Evolutionary conservation across 2,329 filamentous ascomycete genomes (phyloP), one percentile per base, ranked within the genome.

Genomic region (Lasiodiplodia sp.): DNA sequence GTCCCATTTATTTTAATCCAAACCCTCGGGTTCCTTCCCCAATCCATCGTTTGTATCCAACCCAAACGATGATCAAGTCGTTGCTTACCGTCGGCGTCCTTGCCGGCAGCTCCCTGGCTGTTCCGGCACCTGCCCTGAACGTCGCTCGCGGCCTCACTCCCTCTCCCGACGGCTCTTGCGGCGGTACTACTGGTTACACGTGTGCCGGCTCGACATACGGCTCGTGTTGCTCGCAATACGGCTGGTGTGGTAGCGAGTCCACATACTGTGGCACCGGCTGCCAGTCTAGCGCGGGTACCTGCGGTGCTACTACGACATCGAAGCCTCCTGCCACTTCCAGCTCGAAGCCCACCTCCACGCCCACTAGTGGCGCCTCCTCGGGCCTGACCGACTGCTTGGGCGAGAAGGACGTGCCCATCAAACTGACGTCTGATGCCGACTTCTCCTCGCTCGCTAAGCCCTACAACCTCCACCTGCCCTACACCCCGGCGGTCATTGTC

Each of bases 401-500:
- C 34, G 67, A 69, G 68, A 79, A 79, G 67, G 74, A 75, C 62
- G 77, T 80, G 1, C 77, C 77, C 2, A 75, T 75, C 57, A 68
- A 62, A 23, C 40, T 68, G 28, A 64, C 55, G 16, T 56, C 37
- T 4, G 51, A 53, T n/a, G 31, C 62, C 62, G 56, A 67, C 63
- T 69, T 66, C 55, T 64, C 70, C 5, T 69, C 75, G 28, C 75
- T 79, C 8, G 72, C 76, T 1, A 71, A 78, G 69, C 77, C 79
- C 4, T 81, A 77, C 76, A 81, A 81, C 67, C 51, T 78, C 10
- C 77, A 76, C 40, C 72, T 79, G 18, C 70, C 73, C 0, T 77
- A 77, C 71, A 83, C 78, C 6, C 89, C 88, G 0, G 78, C 82
- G 10, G 87, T 87, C 12, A 86, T 91, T 21, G 83, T 88, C 2